phyloP scores from a whole-genome alignment of 1,284 basidiomycete genomes.

The Ceratobasidium sp. region DNA sequence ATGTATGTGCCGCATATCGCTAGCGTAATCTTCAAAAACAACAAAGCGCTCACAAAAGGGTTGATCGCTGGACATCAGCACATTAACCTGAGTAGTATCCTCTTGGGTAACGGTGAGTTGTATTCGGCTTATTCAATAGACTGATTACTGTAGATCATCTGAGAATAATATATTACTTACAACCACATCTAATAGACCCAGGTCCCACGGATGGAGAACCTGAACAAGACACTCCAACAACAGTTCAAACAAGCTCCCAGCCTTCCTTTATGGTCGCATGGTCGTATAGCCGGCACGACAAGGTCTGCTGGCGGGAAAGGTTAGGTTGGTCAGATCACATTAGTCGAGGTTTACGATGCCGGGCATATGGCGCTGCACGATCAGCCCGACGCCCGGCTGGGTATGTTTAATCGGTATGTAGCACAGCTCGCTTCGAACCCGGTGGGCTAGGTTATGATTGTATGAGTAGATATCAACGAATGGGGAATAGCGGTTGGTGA shows the following conservation, averaged over 20 bases:
- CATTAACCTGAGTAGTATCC: conserved; percentile 61
- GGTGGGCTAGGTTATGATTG: too few relatives aligned
- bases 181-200: conserved; percentile 17
- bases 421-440: too few relatives aligned
- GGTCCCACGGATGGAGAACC: conserved; percentile 43
- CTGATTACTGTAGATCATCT: too few relatives aligned
- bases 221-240: conserved; percentile 54
- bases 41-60: conserved; percentile 51
- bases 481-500: too few relatives aligned
- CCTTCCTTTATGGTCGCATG: conserved; percentile 50
- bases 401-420: conserved; percentile 62
- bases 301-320: conserved; percentile 56
- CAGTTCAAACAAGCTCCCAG: conserved; percentile 54
- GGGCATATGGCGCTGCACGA: conserved; percentile 64
- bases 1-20: conserved; percentile 62
- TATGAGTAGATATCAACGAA: too few relatives aligned
- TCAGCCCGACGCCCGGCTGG: conserved; percentile 63
- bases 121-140: neutral
- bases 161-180: neutral
- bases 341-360: conserved; percentile 58
- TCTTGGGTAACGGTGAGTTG: conserved; percentile 63
- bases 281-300: conserved; percentile 55
- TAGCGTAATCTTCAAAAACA: conserved; percentile 61
- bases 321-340: conserved; percentile 58
- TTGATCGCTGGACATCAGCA: conserved; percentile 40